Base-by-base conservation (phyloP, 129 eudicot genomes). In the Tanacetum coccineum region DNA sequence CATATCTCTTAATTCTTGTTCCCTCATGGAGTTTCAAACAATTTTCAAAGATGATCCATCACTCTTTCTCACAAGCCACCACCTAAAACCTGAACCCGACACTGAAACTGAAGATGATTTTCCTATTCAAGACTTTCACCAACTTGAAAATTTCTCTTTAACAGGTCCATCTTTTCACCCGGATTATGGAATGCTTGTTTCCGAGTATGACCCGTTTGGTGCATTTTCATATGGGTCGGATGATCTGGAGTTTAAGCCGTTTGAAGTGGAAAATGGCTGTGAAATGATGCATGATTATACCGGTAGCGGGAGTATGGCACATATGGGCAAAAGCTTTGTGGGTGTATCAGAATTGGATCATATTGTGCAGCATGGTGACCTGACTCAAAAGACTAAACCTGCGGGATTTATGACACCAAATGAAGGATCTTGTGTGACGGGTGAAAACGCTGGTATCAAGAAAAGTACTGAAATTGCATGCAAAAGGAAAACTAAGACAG, bases 341-440 rank as follows among this genome's bases (percentile, higher is more conserved):
- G 64, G 40, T 46, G 17, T 39, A 45, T 26, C 53, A 49, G 55
- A 59, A 46, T 13, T 19, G 44, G 58, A 65, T 39, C 50, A 13
- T 28, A n/a, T 50, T 50, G 15, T 66, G 60, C 40, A 66, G 13
- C 60, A 25, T 13, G 45, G 28, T 30, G 71, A 19, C 8, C 60
- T 4, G 59, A 49, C 59, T 45, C 59, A 15, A 9, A 67, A 75
- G 19, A 21, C 49, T 26, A 70, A 55, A 68, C 79, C 75, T 21
- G 0, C 53, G 53, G 54, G 64, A 15, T 60, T 78, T 74, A 39
- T 26, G 9, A 42, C 68, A 13, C 68, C 83, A 10, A 83, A 79
- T 76, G 85, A 84, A 68, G 79, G 71, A 55, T 84, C 95, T 25
- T 79, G 74, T 32, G 75, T 82, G 65, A 81, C 82, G 1, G 66